Evolutionary conservation across 208 protist genomes (phyloP), one percentile per base, ranked within the genome.

Genomic region (Leishmania amazonensis): DNA sequence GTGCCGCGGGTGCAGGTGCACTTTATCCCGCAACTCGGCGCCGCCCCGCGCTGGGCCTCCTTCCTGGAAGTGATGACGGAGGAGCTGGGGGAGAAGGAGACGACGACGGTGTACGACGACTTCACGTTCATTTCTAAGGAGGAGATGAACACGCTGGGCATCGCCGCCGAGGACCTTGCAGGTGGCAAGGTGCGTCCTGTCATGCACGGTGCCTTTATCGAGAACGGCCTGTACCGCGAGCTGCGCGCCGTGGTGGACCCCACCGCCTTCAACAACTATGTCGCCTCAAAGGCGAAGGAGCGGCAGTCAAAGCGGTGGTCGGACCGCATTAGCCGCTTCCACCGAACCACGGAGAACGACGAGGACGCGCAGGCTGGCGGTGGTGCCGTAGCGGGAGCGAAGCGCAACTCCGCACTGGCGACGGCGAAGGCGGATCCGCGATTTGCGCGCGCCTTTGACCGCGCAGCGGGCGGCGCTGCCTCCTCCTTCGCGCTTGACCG

Each of bases 151-250:
- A 72, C 89, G 78, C 90, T 98, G 62, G 91, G 93, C 38, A 88
- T 97, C 81, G 85, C 85, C 28, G 85, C 89, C 19, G 88, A 99
- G 79, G 91, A 99, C 42, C 79, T 99, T 57, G 98, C 98, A 45
- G 98, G 95, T 0, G 90, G 91, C 54, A 94, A 98, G 75, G 89
- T 99, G 8, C 94, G 93, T 6, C 95, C 98, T 11, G 98, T 99
- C 80, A 99, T 99, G 98, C 98, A 99, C 88, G 99, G 99, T 73
- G 99, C 95, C 85, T 99, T 99, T 80, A 98, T 99, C 71, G 98
- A 99, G 78, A 97, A 98, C 53, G 82, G 83, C 17, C 84, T 98
- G 15, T 98, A 97, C 74, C 88, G 93, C 47, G 90, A 97, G 84
- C 87, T 97, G 42, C 94, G 92, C 84, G 88, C 97, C 1, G 91